A percentile compares a stretch with the other conserved stretches of the same genome.
Evolutionary conservation across 345 rosid species (phyloP).

Genomic region (Hibiscus tridactylites): DNA sequence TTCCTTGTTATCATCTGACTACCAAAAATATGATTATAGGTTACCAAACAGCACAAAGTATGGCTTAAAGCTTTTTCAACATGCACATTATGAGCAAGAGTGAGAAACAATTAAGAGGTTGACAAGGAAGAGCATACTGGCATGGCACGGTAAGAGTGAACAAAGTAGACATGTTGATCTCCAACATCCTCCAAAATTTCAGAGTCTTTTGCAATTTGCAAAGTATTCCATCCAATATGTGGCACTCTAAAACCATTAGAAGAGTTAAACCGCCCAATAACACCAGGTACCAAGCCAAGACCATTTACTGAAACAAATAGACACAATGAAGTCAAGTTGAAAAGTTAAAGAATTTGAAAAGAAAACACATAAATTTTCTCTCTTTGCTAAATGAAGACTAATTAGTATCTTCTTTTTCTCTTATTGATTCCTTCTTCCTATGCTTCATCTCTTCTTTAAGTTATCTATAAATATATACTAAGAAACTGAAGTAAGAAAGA

Average conservation of each 20-base stretch:
- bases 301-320: slow-evolving; percentile 53
- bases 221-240: slow-evolving; percentile 98
- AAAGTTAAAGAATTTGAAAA: background rate
- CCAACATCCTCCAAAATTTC: slow-evolving; percentile 80
- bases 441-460: background rate
- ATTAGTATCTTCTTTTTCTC: background rate
- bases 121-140: slow-evolving; percentile 37
- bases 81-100: background rate
- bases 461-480: background rate
- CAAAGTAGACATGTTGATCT: slow-evolving; percentile 82
- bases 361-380: background rate
- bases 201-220: slow-evolving; percentile 61
- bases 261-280: slow-evolving; percentile 78
- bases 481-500: background rate
- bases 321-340: slow-evolving; percentile 6
- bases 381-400: background rate
- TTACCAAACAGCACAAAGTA: slow-evolving; percentile 4
- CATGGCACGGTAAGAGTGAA: slow-evolving; percentile 90
- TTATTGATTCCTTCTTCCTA: background rate
- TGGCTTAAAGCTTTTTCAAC: background rate
- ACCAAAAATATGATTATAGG: slow-evolving; percentile 7
- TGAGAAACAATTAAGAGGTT: background rate
- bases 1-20: slow-evolving; percentile 73
- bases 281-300: slow-evolving; percentile 91
- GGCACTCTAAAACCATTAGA: slow-evolving; percentile 74